Evolutionary conservation across 2,329 filamentous ascomycete genomes (phyloP).

Genomic region (Exophiala mesophila): DNA sequence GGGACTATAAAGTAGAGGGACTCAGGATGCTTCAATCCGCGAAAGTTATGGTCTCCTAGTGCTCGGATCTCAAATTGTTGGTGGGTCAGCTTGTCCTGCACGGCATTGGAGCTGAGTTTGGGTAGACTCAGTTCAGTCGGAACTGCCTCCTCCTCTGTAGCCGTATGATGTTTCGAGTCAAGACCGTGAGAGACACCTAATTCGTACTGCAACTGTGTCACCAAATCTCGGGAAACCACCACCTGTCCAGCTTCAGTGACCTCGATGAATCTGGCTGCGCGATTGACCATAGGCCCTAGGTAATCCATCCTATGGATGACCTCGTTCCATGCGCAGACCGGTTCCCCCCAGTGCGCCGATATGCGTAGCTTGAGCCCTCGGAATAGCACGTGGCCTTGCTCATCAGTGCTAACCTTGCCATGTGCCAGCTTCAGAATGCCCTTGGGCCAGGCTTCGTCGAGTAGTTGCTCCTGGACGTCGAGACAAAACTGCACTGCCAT

Average conservation of each 20-base stretch:
- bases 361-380: constrained; percentile 23
- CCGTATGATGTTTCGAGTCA: too few relatives aligned
- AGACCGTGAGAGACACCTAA: constrained; percentile 3
- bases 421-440: constrained; percentile 18
- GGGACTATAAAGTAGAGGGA: constrained; percentile 23
- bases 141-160: not conserved
- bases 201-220: constrained; percentile 16
- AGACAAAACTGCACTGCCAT: constrained; percentile 24
- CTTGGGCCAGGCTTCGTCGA: constrained; percentile 21
- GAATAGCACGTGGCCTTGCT: constrained; percentile 18
- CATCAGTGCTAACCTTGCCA: constrained; percentile 16
- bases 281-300: constrained; percentile 24
- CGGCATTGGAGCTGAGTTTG: constrained; percentile 7
- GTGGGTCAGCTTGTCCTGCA: constrained; percentile 13
- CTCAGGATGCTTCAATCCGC: constrained; percentile 18
- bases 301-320: constrained; percentile 25
- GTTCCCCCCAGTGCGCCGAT: constrained; percentile 22
- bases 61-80: constrained; percentile 18
- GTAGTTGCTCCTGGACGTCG: constrained; percentile 21
- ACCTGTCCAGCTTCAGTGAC: constrained; percentile 24
- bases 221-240: constrained; percentile 22
- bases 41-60: constrained; percentile 22
- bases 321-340: constrained; percentile 24
- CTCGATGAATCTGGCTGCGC: constrained; percentile 23
- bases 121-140: constrained; percentile 4